phyloP scores from a whole-genome alignment of 2,329 filamentous ascomycete genomes.

The Arthrobotrys entomopaga region DNA sequence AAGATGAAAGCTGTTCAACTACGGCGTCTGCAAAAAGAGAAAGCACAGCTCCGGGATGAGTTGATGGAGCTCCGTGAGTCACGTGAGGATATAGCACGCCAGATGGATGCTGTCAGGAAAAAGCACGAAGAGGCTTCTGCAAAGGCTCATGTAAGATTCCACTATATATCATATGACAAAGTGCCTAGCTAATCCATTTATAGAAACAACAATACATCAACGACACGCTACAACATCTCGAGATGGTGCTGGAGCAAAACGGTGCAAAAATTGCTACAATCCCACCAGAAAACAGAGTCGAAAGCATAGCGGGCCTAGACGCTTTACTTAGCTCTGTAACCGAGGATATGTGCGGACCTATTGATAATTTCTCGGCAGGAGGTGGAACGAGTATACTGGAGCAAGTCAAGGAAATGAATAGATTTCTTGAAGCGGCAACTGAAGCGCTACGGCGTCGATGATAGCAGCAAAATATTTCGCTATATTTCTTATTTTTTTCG shows the following conservation, averaged over 20 bases:
- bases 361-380: neutral
- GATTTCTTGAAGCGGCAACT: conserved; percentile 46
- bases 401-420: conserved; percentile 51
- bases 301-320: conserved; percentile 28
- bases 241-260: conserved; percentile 30
- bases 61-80: conserved; percentile 56
- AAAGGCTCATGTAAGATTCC: conserved; percentile 54
- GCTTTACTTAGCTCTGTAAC: conserved; percentile 35
- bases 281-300: conserved; percentile 27
- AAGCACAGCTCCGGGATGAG: conserved; percentile 56
- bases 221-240: conserved; percentile 38
- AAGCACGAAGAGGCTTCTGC: conserved; percentile 56
- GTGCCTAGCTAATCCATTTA: conserved; percentile 4
- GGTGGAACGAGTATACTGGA: conserved; percentile 43
- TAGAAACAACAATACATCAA: conserved; percentile 54
- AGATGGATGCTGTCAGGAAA: conserved; percentile 58
- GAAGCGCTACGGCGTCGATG: conserved; percentile 17
- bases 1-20: conserved; percentile 49
- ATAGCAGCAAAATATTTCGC: neutral
- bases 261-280: conserved; percentile 13
- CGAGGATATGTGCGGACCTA: conserved; percentile 21
- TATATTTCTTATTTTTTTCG: neutral
- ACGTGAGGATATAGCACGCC: conserved; percentile 56
- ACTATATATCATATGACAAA: neutral
- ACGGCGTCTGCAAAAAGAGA: conserved; percentile 48